phyloP scores from a whole-genome alignment of 2,329 filamentous ascomycete species.

The Bipolaris sorokiniana region DNA sequence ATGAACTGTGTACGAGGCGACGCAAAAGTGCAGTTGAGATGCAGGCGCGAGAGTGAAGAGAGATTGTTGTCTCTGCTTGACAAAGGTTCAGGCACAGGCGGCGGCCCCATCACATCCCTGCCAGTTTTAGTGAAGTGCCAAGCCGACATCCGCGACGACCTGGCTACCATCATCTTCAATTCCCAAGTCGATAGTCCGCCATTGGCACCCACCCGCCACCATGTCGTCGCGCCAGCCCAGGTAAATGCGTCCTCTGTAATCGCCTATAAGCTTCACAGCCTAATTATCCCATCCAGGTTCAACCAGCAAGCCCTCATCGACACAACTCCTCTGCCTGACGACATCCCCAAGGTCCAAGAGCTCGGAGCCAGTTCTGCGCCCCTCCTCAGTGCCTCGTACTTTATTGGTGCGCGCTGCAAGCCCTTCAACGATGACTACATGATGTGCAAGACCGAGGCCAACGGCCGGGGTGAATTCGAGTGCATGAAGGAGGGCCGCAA shows the following conservation, averaged over 20 bases:
- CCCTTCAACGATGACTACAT: conserved; percentile 99
- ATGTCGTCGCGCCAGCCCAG: conserved; percentile 68
- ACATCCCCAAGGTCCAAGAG: conserved; percentile 91
- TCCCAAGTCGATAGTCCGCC: conserved; percentile 43
- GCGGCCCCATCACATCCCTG: conserved; percentile 20
- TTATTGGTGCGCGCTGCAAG: conserved; percentile 94
- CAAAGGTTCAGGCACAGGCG: conserved; percentile 23
- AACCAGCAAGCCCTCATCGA: conserved; percentile 92
- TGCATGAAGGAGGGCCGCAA: conserved; percentile 96
- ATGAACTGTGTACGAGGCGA: conserved; percentile 6
- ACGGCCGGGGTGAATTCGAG: conserved; percentile 87
- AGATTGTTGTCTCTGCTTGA: conserved; percentile 24
- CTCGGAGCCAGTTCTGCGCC: conserved; percentile 92
- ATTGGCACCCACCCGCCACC: conserved; percentile 51
- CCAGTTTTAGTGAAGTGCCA: conserved; percentile 22
- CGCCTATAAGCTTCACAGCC: conserved; percentile 17
- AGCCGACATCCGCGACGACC: conserved; percentile 28
- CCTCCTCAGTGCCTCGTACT: conserved; percentile 89
- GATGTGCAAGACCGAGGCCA: conserved; percentile 97
- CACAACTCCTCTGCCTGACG: conserved; percentile 90
- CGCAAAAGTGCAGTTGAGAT: conserved; percentile 17
- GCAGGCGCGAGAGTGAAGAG: conserved; percentile 9
- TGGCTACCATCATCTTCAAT: conserved; percentile 28
- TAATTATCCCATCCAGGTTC: conserved; percentile 69
- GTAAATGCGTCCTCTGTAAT: conserved; percentile 49